Evolutionary conservation across 768 basidiomycete genomes (phyloP).

Genomic region (Pleurotus tuoliensis): DNA sequence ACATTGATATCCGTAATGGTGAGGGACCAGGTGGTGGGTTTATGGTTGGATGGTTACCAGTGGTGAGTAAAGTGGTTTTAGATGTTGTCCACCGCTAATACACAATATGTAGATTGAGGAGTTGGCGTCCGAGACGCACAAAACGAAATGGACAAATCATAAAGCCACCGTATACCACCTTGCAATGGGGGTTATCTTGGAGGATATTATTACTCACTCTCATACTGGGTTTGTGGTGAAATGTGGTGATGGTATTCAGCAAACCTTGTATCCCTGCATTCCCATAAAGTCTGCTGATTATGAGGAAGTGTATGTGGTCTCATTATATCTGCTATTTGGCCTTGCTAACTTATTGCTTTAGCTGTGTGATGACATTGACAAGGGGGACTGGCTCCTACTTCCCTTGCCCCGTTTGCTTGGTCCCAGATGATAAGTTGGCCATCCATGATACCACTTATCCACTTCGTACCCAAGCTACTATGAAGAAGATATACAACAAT

Average conservation of each 20-base stretch:
- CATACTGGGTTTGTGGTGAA: constrained; percentile 16
- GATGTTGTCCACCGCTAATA: background rate
- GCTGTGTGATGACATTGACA: constrained; percentile 35
- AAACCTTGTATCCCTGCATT: constrained; percentile 30
- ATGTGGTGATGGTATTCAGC: constrained; percentile 24
- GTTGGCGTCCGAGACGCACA: constrained; percentile 23
- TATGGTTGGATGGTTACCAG: constrained; percentile 35
- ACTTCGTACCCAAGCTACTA: constrained; percentile 13
- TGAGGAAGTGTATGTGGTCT: constrained; percentile 38
- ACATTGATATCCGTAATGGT: constrained; percentile 27
- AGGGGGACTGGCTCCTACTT: constrained; percentile 21
- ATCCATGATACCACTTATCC: constrained; percentile 16
- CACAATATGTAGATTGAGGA: constrained; percentile 24
- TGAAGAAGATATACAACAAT: constrained; percentile 11
- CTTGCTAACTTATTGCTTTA: constrained; percentile 11
- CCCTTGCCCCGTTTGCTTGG: constrained; percentile 36
- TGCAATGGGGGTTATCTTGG: constrained; percentile 27
- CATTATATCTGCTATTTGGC: background rate
- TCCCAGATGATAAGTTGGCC: constrained; percentile 21
- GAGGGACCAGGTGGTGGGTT: constrained; percentile 27
- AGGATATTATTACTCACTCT: constrained; percentile 16
- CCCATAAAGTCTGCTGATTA: constrained; percentile 38
- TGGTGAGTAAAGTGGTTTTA: constrained; percentile 20
- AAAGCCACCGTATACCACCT: constrained; percentile 36
- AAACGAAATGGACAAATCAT: constrained; percentile 24